Conservation (phyloP, 352 stramenopile species). For the Phytophthora pluvialis region DNA sequence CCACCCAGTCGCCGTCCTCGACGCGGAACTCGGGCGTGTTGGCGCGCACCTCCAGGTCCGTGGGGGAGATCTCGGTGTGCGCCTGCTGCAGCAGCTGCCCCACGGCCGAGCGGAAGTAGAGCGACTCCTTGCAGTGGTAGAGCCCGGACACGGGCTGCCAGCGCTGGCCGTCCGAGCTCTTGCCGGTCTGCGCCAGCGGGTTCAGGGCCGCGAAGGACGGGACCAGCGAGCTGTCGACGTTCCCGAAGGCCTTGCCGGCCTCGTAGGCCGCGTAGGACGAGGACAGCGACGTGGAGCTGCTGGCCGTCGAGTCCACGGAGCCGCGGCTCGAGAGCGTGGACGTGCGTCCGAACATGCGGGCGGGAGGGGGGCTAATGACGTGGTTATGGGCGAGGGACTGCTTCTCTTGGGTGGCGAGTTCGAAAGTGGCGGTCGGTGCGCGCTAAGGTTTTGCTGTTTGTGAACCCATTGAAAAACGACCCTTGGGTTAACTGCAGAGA, state of each 20-base stretch:
- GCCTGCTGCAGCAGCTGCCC: conserved; percentile 69
- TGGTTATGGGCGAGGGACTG: neutral
- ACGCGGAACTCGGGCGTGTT: conserved; percentile 88
- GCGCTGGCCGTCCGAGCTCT: conserved; percentile 37
- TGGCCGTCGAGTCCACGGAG: conserved; percentile 7
- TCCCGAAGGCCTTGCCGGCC: conserved; percentile 27
- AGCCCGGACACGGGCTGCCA: conserved; percentile 82
- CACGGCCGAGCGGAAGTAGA: conserved; percentile 72
- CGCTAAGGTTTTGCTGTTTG: conserved; percentile 6
- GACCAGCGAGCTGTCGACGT: conserved; percentile 44
- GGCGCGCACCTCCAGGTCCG: conserved; percentile 79
- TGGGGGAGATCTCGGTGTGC: conserved; percentile 72
- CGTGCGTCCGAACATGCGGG: conserved; percentile 10
- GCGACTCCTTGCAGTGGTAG: conserved; percentile 83
- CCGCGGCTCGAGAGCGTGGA: conserved; percentile 21
- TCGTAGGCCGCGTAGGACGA: conserved; percentile 38
- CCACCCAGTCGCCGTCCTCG: conserved; percentile 81
- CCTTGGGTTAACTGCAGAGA: conserved; percentile 20
- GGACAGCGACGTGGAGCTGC: conserved; percentile 25
- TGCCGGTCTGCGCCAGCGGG: conserved; percentile 52
- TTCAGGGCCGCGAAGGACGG: conserved; percentile 75
- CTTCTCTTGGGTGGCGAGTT: conserved; percentile 7
- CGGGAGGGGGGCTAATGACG: conserved; percentile 3
- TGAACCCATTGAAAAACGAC: conserved; percentile 19
- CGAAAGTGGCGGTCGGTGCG: conserved; percentile 14